Conservation (phyloP, 805 yeast species). For the Priceomyces medius region DNA sequence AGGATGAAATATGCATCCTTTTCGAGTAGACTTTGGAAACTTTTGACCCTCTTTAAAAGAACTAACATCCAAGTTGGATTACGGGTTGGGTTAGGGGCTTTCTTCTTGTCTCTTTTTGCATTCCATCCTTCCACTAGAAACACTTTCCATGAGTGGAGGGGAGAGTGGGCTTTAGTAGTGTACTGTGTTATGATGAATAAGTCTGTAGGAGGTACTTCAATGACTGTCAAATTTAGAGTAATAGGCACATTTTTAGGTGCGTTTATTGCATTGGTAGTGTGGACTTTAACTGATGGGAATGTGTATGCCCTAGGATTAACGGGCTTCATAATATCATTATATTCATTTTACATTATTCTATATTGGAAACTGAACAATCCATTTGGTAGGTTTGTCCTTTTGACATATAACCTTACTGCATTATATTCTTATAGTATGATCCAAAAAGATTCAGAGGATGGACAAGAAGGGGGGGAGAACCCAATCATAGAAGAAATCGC, state of each 20-base stretch:
- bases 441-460: slow-evolving; percentile 54
- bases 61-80: slow-evolving; percentile 77
- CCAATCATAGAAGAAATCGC: slow-evolving; percentile 77
- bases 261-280: slow-evolving; percentile 53
- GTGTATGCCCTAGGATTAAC: slow-evolving; percentile 48
- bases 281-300: slow-evolving; percentile 60
- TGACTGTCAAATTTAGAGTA: slow-evolving; percentile 72
- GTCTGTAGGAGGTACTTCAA: slow-evolving; percentile 79
- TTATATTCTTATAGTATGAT: slow-evolving; percentile 71
- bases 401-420: slow-evolving; percentile 77
- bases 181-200: slow-evolving; percentile 83
- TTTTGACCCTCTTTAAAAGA: slow-evolving; percentile 51
- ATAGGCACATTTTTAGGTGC: slow-evolving; percentile 78
- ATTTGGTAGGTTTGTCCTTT: slow-evolving; percentile 65
- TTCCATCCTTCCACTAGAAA: slow-evolving; percentile 56
- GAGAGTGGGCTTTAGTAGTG: slow-evolving; percentile 84
- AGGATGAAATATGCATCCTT: slow-evolving; percentile 4
- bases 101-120: slow-evolving; percentile 64
- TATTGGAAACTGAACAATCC: slow-evolving; percentile 65
- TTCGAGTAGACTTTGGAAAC: slow-evolving; percentile 44
- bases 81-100: slow-evolving; percentile 76
- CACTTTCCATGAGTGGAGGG: slow-evolving; percentile 62
- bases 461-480: slow-evolving; percentile 65
- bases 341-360: slow-evolving; percentile 58
- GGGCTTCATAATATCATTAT: slow-evolving; percentile 48